Evolutionary conservation across 163 green algal species (phyloP), one percentile per base, ranked within the genome.

Genomic region (Chloromonas sp.): DNA sequence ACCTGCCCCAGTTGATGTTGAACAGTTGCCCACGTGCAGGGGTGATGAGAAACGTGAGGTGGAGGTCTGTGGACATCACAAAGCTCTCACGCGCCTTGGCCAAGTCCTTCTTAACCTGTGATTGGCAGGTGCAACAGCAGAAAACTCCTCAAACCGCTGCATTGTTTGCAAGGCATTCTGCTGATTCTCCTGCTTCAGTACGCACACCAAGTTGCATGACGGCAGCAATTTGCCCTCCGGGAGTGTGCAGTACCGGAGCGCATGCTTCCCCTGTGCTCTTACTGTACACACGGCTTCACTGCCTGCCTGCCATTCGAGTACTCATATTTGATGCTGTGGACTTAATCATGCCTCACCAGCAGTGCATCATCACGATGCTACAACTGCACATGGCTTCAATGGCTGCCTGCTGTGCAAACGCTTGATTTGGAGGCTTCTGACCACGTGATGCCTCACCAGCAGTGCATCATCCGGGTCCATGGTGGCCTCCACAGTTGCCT

Each of bases 41-140:
- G 11, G 93, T 95, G 60, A 98, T 92, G 70, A 98, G 91, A 91
- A 94, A 99, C 14, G 94, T 94, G 36, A 98, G 90, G 91, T 99
- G 96, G 76, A 99, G 91, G 87, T 99, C 96, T 0, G 89, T 94
- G 61, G 90, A 84, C 88, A 98, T 81, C 58, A 97, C 92, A 78
- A 98, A 92, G 0, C 84, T 86, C 83, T 93, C 80, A 8, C 89
- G 84, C 0, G 95, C 94, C 0, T 81, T 86, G 59, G 88, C 85
- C 66, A 99, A 86, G 87, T 99, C 95, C 0, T 88, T 83, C 83
- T 95, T 91, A 0, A 94, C 82, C 57, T 82, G 77, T 60, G 36
- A 74, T 74, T 15, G 5, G 66, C 5, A 11, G 11, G 11, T 74
- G 66, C 5, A 74, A 11, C 5, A 11, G 66, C 66, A 74, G 66